These are phyloP conservation scores for Harringtonia lauricola DNA, from an alignment of 2,329 filamentous ascomycete genomes.

Conservation along the genomic window DNA sequence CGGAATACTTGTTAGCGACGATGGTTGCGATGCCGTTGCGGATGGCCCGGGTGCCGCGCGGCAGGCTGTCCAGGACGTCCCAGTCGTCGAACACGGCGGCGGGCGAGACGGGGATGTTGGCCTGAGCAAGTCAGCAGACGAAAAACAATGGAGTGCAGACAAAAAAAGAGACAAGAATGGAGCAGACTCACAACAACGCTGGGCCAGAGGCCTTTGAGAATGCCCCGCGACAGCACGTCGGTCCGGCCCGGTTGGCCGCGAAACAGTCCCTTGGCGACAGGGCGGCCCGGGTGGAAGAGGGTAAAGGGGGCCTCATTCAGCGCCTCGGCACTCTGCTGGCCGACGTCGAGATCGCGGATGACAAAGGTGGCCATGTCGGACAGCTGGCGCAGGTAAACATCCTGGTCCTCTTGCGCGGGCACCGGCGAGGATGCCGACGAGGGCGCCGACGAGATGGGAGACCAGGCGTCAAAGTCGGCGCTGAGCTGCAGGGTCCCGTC, in stretches of 20 bases:
- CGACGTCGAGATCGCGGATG: constrained; percentile 15
- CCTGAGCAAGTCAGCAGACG: constrained; percentile 9
- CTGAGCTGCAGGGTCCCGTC: constrained; percentile 4
- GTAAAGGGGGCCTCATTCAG: constrained; percentile 15
- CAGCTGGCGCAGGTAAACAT: constrained; percentile 15
- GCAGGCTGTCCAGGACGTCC: constrained; percentile 7
- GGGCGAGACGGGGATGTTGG: constrained; percentile 8
- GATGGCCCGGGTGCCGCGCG: constrained; percentile 6
- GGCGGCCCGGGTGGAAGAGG: constrained; percentile 12
- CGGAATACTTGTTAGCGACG: constrained; percentile 15
- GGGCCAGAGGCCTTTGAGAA: constrained; percentile 20
- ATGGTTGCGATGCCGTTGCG: constrained; percentile 12
- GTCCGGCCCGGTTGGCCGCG: constrained; percentile 8
- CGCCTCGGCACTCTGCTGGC: constrained; percentile 15
- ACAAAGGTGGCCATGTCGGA: constrained; percentile 19
- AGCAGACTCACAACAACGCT: constrained; percentile 12
- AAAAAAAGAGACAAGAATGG: not conserved
- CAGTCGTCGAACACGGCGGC: constrained; percentile 9
- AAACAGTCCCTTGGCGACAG: constrained; percentile 7
- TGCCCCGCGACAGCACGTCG: constrained; percentile 15
- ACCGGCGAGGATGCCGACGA: no score
- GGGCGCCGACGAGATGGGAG: no score
- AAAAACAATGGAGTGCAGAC: no score
- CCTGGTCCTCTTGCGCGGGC: constrained; percentile 8
- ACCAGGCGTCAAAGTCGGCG: constrained; percentile 11